These are phyloP conservation scores for Phellinidium pouzarii DNA, from an alignment of 1,284 basidiomycete species.

Conservation along the genomic window DNA sequence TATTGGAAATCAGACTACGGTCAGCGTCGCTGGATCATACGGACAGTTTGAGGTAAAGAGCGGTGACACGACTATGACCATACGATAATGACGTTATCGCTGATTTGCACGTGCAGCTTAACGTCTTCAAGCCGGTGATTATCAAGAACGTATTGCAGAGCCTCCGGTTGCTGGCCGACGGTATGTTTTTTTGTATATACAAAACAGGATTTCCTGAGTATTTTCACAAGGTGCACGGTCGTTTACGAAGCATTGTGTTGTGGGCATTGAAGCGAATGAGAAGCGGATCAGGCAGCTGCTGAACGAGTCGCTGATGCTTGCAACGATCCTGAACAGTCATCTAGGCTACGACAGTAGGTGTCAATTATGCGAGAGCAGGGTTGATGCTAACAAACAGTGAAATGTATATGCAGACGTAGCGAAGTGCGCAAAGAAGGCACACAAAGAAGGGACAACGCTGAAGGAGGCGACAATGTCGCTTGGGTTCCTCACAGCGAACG, in stretches of 20 bases:
- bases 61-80: not conserved
- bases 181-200: conserved; percentile 33
- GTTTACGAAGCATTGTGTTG: conserved; percentile 96
- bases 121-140: conserved; percentile 99
- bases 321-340: conserved; percentile 89
- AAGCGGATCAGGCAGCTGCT: conserved; percentile 84
- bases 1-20: conserved; percentile 95
- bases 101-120: conserved; percentile 49
- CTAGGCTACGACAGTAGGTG: conserved; percentile 91
- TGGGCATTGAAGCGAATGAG: conserved; percentile 95
- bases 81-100: conserved; percentile 17
- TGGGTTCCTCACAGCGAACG: conserved; percentile 82
- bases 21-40: conserved; percentile 89
- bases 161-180: conserved; percentile 90
- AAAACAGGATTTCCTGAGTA: conserved; percentile 1
- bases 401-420: conserved; percentile 70
- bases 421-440: conserved; percentile 98
- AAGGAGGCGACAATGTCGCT: conserved; percentile 91
- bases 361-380: conserved; percentile 11
- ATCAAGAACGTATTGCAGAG: conserved; percentile 97
- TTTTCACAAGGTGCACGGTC: conserved; percentile 64
- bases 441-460: conserved; percentile 94
- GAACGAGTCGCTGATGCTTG: conserved; percentile 95
- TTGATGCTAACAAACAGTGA: conserved; percentile 16
- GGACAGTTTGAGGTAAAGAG: conserved; percentile 89